A percentile compares a stretch with the other conserved stretches of the same genome.
These are phyloP conservation scores for Beauveria rudraprayagi DNA, from an alignment of 2,329 filamentous ascomycete genomes.

Conservation along the genomic window DNA sequence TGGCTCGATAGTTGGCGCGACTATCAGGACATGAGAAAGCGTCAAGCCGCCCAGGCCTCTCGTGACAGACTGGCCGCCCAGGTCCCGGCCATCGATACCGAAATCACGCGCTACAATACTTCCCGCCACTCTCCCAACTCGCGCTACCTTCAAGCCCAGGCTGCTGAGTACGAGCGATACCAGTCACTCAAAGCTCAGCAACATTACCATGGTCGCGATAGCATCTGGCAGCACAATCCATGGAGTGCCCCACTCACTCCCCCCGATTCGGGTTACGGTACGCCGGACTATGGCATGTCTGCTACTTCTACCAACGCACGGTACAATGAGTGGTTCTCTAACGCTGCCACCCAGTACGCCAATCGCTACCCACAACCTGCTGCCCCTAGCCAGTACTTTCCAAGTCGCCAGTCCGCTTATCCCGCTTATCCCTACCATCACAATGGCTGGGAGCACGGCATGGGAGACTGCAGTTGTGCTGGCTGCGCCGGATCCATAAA, in stretches of 20 bases:
- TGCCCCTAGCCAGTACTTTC: constrained; percentile 32
- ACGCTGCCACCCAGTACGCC: constrained; percentile 35
- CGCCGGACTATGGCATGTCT: constrained; percentile 50
- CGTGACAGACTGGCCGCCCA: constrained; percentile 43
- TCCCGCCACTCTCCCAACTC: constrained; percentile 30
- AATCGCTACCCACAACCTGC: constrained; percentile 37
- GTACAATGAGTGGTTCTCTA: constrained; percentile 51
- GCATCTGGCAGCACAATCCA: constrained; percentile 36
- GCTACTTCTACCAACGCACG: constrained; percentile 45
- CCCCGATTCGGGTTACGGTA: constrained; percentile 54
- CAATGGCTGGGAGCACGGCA: constrained; percentile 42
- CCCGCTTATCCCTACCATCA: constrained; percentile 34
- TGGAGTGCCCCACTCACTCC: constrained; percentile 47
- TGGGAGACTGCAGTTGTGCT: constrained; percentile 42
- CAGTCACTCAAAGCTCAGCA: constrained; percentile 37
- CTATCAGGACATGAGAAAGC: constrained; percentile 49
- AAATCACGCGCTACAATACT: constrained; percentile 32
- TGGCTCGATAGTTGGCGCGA: constrained; percentile 55
- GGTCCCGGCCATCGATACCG: constrained; percentile 39
- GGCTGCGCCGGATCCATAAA: constrained; percentile 39
- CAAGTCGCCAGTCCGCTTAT: constrained; percentile 36
- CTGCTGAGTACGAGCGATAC: constrained; percentile 44
- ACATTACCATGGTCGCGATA: constrained; percentile 38
- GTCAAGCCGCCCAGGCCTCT: constrained; percentile 37
- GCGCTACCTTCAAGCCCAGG: constrained; percentile 47